Evolutionary conservation across 345 rosid species (phyloP).

Genomic region (Microthlaspi erraticum): DNA sequence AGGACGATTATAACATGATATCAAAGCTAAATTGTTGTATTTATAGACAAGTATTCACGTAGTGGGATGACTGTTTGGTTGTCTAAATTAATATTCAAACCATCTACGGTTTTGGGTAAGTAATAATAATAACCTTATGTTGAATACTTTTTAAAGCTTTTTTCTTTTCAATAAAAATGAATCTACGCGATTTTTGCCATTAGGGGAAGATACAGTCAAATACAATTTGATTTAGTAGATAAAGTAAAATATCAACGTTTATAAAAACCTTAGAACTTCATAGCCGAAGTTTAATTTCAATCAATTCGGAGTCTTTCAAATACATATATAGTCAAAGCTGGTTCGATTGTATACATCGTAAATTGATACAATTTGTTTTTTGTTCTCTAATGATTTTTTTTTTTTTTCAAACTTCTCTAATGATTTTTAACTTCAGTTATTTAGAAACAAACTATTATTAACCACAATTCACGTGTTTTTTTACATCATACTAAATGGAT

Average conservation of each 20-base stretch:
- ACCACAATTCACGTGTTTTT: too few relatives aligned
- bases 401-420: too few relatives aligned
- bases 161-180: neutral
- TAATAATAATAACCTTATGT: neutral
- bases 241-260: neutral
- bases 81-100: slow-evolving; percentile 11
- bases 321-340: neutral
- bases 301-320: neutral
- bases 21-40: neutral
- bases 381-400: neutral
- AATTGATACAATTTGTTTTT: neutral
- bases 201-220: neutral
- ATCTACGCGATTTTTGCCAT: slow-evolving; percentile 2
- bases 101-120: slow-evolving; percentile 19
- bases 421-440: too few relatives aligned
- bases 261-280: neutral
- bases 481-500: too few relatives aligned
- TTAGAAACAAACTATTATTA: too few relatives aligned
- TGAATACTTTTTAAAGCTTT: neutral
- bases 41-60: neutral
- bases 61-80: neutral
- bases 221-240: neutral
- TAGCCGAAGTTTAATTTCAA: neutral
- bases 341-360: neutral
- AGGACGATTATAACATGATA: slow-evolving; percentile 12